Evolutionary conservation across 202 grass and related monocot species (phyloP), one percentile per base, ranked within the genome.

Genomic region (Schoenoplectus triqueter): DNA sequence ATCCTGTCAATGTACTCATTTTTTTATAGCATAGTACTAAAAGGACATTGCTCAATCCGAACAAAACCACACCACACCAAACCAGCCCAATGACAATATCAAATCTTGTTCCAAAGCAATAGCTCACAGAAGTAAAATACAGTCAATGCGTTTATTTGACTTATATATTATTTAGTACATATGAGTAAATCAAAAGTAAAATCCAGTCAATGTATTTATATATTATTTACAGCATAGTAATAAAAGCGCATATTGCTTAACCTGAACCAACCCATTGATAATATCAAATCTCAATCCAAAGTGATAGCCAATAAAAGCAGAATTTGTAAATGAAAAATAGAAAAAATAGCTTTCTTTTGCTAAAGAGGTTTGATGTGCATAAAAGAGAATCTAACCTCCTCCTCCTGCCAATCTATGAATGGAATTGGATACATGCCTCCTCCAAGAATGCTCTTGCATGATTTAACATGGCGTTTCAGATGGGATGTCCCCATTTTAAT

Each of bases 381-480:
- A 20, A 78, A 54, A 78, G 14, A 0, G 3, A 59, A 78, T 41
- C 31, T 78, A 78, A 78, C 74, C 74, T 78, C 74, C 22, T 78
- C 74, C 2, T 56, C 51, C 11, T 20, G 14, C 69, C 52, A 78
- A 78, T 57, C 74, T 78, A 78, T 78, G 22, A 60, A 56, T 78
- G 74, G 74, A 59, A 14, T 60, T 78, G 41, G 52, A 22, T 78
- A 59, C 50, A 52, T 42, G 74, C 22, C 52, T 59, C 52, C 31
- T 59, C 52, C 18, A 5, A 2, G 52, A 78, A 59, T 0, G 21
- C 42, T 40, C 11, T 78, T 21, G 52, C 74, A 78, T 59, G 52
- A 59, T 15, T 59, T 52, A 42, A 78, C 41, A 31, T 78, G 74
- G 6, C 74, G 74, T 78, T 78, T 78, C 74, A 78, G 22, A 78